These are phyloP conservation scores for Ensete ventricosum DNA, from an alignment of 176 grass and related monocot species.

Conservation along the genomic window DNA sequence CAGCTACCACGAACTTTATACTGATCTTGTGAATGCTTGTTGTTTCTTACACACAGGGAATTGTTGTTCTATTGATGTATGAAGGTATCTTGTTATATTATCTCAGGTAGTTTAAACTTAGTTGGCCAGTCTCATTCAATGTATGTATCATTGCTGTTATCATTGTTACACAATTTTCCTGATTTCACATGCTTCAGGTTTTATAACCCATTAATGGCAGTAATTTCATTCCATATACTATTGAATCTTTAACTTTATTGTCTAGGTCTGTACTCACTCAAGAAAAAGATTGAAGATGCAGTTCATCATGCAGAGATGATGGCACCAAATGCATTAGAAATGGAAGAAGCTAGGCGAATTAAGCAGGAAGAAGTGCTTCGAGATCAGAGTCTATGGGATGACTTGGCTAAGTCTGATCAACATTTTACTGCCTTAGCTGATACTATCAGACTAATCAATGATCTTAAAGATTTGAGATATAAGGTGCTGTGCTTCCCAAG, in stretches of 20 bases:
- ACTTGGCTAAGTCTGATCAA: slow-evolving; percentile 53
- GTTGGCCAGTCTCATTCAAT: not conserved
- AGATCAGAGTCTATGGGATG: slow-evolving; percentile 54
- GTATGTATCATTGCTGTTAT: not conserved
- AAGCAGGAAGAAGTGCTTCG: slow-evolving; percentile 58
- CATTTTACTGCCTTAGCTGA: slow-evolving; percentile 60
- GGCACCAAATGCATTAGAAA: slow-evolving; percentile 44
- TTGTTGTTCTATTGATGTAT: too few species aligned
- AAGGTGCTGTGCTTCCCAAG: slow-evolving; percentile 51
- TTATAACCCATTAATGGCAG: not conserved
- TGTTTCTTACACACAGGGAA: too few species aligned
- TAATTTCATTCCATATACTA: not conserved
- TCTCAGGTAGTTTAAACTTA: too few species aligned
- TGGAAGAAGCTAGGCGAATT: slow-evolving; percentile 66
- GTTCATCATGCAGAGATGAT: slow-evolving; percentile 52
- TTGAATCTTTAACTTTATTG: not conserved
- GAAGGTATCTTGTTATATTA: too few species aligned
- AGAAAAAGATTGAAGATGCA: slow-evolving; percentile 74
- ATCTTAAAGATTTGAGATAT: slow-evolving; percentile 78
- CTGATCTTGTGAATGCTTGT: too few species aligned
- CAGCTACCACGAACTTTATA: too few species aligned
- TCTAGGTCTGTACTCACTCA: slow-evolving; percentile 69
- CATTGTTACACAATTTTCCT: not conserved
- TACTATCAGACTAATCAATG: slow-evolving; percentile 55
- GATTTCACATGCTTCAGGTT: not conserved